Evolutionary conservation across 257 asterid genomes (phyloP), one percentile per base, ranked within the genome.

Genomic region (Rauvolfia tetraphylla): DNA sequence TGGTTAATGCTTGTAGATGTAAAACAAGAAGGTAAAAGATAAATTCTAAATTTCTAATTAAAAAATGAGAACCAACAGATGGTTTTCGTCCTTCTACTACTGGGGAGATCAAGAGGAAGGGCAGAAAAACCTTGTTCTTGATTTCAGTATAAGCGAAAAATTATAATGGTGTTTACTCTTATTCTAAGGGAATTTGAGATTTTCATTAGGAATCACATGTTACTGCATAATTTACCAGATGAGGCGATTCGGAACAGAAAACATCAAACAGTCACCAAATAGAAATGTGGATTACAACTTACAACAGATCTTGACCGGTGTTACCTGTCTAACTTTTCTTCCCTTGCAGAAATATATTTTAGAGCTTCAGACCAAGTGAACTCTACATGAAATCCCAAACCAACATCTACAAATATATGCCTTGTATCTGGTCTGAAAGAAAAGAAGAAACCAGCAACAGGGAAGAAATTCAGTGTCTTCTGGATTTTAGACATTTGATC

Each of bases 331-430:
- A 85, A 9, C 62, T 71, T 77, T 75, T 85, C 84, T 72, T 92
- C 97, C 85, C 86, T 88, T 42, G 78, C 73, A 54, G 87, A 80
- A 57, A 92, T 88, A 65, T 85, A 90, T 31, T 78, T 79, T 74
- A 92, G 82, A 79, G 98, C 98, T 88, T 94, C 98, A 53, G 93
- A 83, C 97, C 97, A 92, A 39, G 97, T 89, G 77, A 94, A 92
- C 80, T 92, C 97, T 83, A 92, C 97, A 54, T 88, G 91, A 81
- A 94, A 94, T 76, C 97, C 97, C 67, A 90, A 95, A 63, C 98
- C 97, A 39, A 89, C 90, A 71, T 93, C 98, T 51, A 93, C 97
- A 76, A 90, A 92, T 83, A 92, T 85, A 83, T 36, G 90, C 41
- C 81, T 87, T 23, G 97, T 91, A 80, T 93, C 90, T 69, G 95